Evolutionary conservation across 2,329 filamentous ascomycete species (phyloP).

Genomic region (Aphanocladium album): DNA sequence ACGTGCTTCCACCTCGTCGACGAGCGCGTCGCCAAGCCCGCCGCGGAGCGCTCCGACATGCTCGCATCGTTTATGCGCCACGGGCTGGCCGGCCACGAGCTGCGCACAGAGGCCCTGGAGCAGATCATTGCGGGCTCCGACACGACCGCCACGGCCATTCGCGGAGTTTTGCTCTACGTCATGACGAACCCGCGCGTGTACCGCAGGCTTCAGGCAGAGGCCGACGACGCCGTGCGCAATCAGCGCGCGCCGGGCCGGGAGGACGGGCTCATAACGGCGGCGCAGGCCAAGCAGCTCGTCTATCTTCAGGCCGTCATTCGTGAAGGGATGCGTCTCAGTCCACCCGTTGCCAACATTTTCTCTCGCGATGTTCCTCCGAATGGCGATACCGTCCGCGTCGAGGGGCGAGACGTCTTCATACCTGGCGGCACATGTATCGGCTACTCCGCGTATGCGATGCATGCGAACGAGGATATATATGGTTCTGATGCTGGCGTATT

Average conservation of each 20-base stretch:
- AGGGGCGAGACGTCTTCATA: conserved; percentile 12
- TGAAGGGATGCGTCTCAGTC: conserved; percentile 27
- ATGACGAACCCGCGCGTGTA: conserved; percentile 45
- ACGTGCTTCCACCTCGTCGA: conserved; percentile 25
- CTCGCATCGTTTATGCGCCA: conserved; percentile 30
- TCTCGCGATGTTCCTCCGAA: conserved; percentile 17
- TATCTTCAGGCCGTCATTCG: conserved; percentile 39
- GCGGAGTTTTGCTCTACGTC: conserved; percentile 47
- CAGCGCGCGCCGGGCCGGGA: conserved; percentile 18
- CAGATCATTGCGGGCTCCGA: conserved; percentile 47
- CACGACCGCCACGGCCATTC: conserved; percentile 51
- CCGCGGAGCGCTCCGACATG: conserved; percentile 23
- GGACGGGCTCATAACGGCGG: conserved; percentile 18
- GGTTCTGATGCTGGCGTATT: conserved; percentile 21
- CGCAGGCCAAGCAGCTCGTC: conserved; percentile 24
- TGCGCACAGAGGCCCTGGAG: conserved; percentile 27
- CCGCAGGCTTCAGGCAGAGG: conserved; percentile 40
- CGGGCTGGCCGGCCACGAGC: conserved; percentile 20
- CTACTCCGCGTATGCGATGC: conserved; percentile 23
- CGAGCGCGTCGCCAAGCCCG: conserved; percentile 20
- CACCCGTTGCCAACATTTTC: conserved; percentile 21
- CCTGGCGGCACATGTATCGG: conserved; percentile 19
- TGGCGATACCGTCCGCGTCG: conserved; percentile 12
- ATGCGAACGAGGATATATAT: conserved; percentile 19
- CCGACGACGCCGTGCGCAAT: conserved; percentile 26